phyloP scores from a whole-genome alignment of 257 asterid genomes.

The Fraxinus anomala region DNA sequence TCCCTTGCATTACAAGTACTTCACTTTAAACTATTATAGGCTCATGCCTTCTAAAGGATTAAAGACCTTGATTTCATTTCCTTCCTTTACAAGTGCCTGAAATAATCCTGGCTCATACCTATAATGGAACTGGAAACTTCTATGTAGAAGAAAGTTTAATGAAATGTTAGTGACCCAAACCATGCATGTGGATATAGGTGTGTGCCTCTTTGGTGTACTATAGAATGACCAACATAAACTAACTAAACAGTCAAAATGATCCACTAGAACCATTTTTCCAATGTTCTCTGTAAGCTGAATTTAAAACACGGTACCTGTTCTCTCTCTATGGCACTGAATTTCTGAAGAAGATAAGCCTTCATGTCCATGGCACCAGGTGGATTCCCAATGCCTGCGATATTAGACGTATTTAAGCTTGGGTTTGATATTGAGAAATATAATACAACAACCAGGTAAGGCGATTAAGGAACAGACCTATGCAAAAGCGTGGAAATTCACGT shows the following conservation, averaged over 20 bases:
- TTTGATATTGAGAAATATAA: constrained; percentile 8
- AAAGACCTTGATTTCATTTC: neutral
- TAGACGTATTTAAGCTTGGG: constrained; percentile 12
- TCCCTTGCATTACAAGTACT: neutral
- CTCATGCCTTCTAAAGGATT: neutral
- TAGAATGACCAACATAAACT: constrained; percentile 9
- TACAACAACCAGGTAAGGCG: constrained; percentile 3
- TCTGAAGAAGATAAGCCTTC: constrained; percentile 92
- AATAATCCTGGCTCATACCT: neutral
- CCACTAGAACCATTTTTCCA: neutral
- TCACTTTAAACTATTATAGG: too few relatives aligned
- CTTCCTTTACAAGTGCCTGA: neutral
- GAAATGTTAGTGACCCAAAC: neutral
- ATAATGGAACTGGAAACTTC: neutral
- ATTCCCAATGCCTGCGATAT: constrained; percentile 71
- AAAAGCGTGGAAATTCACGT: constrained; percentile 84
- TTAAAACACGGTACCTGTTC: constrained; percentile 49
- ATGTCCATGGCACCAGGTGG: constrained; percentile 97
- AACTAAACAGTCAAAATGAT: constrained; percentile 1
- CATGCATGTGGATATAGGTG: neutral
- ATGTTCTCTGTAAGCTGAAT: neutral
- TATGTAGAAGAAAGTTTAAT: neutral
- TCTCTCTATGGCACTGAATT: constrained; percentile 74
- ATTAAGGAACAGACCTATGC: constrained; percentile 64
- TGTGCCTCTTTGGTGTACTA: neutral